Evolutionary conservation across 768 basidiomycete species (phyloP).

Genomic region (Coprinellus aureogranulatus): DNA sequence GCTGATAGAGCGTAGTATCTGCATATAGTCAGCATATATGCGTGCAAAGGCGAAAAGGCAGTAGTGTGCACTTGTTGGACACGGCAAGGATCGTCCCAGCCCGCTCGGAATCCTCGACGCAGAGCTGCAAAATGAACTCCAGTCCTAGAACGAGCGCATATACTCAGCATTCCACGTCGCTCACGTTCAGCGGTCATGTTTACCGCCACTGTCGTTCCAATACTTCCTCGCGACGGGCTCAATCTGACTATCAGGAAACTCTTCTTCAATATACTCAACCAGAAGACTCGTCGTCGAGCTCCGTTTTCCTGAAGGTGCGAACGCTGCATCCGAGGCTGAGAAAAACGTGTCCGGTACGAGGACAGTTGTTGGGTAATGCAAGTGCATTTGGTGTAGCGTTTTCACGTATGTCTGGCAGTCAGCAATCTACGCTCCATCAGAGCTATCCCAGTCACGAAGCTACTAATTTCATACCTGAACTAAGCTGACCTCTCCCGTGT

Average conservation of each 20-base stretch:
- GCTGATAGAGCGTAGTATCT: constrained; percentile 92
- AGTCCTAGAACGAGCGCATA: constrained; percentile 55
- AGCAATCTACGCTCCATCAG: constrained; percentile 50
- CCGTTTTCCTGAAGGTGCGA: constrained; percentile 42
- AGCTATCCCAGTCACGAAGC: neutral
- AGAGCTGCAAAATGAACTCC: constrained; percentile 75
- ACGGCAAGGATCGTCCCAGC: constrained; percentile 77
- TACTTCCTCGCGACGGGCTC: constrained; percentile 75
- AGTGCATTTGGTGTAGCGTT: constrained; percentile 80
- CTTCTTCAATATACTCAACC: constrained; percentile 70
- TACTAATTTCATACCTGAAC: constrained; percentile 54
- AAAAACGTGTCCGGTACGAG: constrained; percentile 83
- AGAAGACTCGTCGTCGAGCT: constrained; percentile 54
- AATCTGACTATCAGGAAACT: constrained; percentile 65
- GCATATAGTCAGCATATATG: neutral
- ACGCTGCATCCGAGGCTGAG: constrained; percentile 50
- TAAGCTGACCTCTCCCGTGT: constrained; percentile 71
- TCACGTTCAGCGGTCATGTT: neutral
- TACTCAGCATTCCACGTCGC: neutral
- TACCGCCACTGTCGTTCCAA: constrained; percentile 84
- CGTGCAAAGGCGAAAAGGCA: constrained; percentile 4
- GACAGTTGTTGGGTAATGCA: constrained; percentile 67
- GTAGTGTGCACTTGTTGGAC: constrained; percentile 64
- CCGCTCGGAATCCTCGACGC: constrained; percentile 77
- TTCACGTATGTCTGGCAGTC: constrained; percentile 90